Base-by-base conservation (phyloP, 2,329 filamentous ascomycete genomes). In the Neofusicoccum sp. region DNA sequence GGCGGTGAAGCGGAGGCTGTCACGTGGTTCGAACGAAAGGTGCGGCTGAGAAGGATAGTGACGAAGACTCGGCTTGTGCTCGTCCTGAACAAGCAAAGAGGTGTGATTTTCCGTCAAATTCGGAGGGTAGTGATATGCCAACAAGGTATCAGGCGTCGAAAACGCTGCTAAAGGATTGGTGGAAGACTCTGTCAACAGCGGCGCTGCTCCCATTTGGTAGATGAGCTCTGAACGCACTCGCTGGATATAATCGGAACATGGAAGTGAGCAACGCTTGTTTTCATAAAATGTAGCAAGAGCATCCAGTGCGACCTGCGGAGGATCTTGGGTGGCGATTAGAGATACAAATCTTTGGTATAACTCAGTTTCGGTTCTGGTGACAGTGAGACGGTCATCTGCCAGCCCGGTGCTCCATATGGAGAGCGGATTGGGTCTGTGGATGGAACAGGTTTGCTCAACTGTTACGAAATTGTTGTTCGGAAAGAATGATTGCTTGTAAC, bases 401-500 rank as follows among this genome's bases (percentile, higher is more conserved):
- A 12, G 36, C 14, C 8, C n/a, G 28, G 59, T 37, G 59, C 73
- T 74, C 75, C 74, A 78, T 43, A 68, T 64, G 16, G 73, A 76
- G 16, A 70, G 67, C 6, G 66, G 67, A 59, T 73, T 71, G 2
- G 71, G 70, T 39, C 74, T 69, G 49, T 64, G 66, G 47, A 77
- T 65, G 31, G 64, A 70, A 60, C 67, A 72, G 7, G 68, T 66
- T n/a, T 70, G 65, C 28, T 71, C 67, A 6, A 72, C 67, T 5
- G 68, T 70, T 11, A 76, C 63, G 6, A 70, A 68, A 45, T 71
- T 74, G 61, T 72, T 68, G 8, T 64, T 61, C 2, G 74, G 72
- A 34, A 77, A 64, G 7, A 74, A 63, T 1, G 72, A 71, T 56
- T 77, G 73, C 16, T 70, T 69, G 64, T 77, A 77, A 9, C 70